These are phyloP conservation scores for Biscogniauxia mediterranea DNA, from an alignment of 2,329 filamentous ascomycete genomes.

Conservation along the genomic window DNA sequence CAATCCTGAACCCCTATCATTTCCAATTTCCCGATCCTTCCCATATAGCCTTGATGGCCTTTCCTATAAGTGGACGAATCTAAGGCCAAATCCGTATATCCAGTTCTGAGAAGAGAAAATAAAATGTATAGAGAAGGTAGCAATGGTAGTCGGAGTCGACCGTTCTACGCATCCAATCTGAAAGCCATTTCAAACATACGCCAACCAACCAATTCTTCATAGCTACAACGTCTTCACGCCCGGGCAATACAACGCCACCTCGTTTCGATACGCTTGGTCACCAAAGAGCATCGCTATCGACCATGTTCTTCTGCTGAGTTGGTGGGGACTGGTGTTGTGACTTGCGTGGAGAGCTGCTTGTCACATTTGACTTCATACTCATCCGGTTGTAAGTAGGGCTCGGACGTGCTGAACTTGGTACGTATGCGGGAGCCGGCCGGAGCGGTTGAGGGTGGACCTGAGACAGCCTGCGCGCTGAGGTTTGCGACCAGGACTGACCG, in stretches of 20 bases:
- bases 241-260: neutral
- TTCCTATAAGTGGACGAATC: neutral
- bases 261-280: conserved; percentile 10
- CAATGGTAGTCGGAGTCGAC: neutral
- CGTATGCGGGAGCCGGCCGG: conserved; percentile 17
- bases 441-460: conserved; percentile 16
- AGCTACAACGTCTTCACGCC: neutral
- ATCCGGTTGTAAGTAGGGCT: conserved; percentile 19
- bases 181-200: neutral
- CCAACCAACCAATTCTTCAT: neutral
- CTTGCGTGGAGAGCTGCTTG: conserved; percentile 15
- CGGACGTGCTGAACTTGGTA: conserved; percentile 16
- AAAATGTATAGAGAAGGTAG: neutral
- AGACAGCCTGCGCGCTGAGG: conserved; percentile 10
- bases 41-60: neutral
- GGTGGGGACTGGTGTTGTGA: conserved; percentile 5
- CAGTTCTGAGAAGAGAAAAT: neutral
- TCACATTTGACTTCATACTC: conserved; percentile 14
- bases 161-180: neutral
- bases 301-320: conserved; percentile 23
- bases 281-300: conserved; percentile 32
- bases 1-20: neutral
- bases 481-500: conserved; percentile 17
- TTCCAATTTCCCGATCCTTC: neutral
- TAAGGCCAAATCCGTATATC: neutral